These are phyloP conservation scores for Funneliformis caledonium DNA, from an alignment of 371 early-diverging fungal species.

Conservation along the genomic window DNA sequence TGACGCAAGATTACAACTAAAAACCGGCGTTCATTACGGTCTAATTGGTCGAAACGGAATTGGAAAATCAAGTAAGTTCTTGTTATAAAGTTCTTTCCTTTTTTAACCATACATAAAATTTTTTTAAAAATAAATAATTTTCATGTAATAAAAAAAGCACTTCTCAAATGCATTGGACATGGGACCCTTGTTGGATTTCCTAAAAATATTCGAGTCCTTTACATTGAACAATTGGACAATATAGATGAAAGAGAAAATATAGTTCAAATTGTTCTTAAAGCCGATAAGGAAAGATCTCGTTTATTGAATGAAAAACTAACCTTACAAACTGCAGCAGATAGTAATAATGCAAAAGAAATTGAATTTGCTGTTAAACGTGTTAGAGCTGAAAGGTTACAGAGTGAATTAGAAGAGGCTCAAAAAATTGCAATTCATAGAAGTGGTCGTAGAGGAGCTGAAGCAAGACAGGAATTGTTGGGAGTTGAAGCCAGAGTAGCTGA, in stretches of 20 bases:
- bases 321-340: constrained; percentile 51
- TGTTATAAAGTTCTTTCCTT: neutral
- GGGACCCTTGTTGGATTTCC: constrained; percentile 81
- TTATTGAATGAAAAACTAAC: constrained; percentile 43
- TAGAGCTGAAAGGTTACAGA: constrained; percentile 48
- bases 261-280: constrained; percentile 70
- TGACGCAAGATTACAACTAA: constrained; percentile 62
- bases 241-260: constrained; percentile 57
- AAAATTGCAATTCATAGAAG: constrained; percentile 75
- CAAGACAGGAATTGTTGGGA: constrained; percentile 67
- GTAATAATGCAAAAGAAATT: constrained; percentile 50
- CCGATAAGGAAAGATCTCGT: constrained; percentile 64
- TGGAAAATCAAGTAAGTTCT: constrained; percentile 79
- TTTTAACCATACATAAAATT: neutral
- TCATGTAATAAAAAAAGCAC: constrained; percentile 44
- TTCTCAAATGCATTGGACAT: constrained; percentile 76
- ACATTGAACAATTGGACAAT: constrained; percentile 76
- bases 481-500: constrained; percentile 53
- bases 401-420: constrained; percentile 56
- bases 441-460: constrained; percentile 79
- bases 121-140: neutral
- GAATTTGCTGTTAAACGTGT: constrained; percentile 46
- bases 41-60: constrained; percentile 88
- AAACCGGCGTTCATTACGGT: constrained; percentile 70
- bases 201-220: constrained; percentile 73